Base-by-base conservation (phyloP, 345 rosid species). In the Gynandropsis gynandra region DNA sequence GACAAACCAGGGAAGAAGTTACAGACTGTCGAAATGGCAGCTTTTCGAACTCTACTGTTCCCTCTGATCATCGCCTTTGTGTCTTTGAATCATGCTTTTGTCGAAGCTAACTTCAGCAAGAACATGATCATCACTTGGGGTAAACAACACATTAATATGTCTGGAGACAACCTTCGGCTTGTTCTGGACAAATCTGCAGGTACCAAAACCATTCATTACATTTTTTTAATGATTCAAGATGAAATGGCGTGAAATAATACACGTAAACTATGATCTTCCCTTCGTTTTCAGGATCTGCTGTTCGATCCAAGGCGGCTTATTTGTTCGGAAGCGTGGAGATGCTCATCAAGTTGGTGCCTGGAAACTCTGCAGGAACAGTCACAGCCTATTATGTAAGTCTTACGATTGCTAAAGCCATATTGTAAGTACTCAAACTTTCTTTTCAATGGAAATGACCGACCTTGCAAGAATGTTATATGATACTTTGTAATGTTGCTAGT, bases 301-400 rank as follows among this genome's bases (percentile, higher is more conserved):
- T 77, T 67, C 67, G 62, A 63, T 71, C 87, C 27, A 83, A 81
- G 62, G 61, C 61, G 54, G 47, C 79, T 20, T 83, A 80, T 58
- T 71, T 87, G 69, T 80, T 76, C 53, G 84, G 96, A 67, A 83
- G 80, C 59, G 63, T 80, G n/a, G 76, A 87, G 50, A 80, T 84
- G 90, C 66, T 78, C 34, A 81, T 87, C 74, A 84, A 87, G 72
- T 73, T 80, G 65, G 85, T 81, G 16, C 85, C 94, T 5, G 80
- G 87, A n/a, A 70, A 83, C 62, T 80, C 96, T 42, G 96, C 96
- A 1, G 89, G 96, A 65, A 87, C 85, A 13, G 83, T 84, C 54
- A 68, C 79, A 15, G 80, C 89, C 43, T 80, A 79, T 59, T 78
- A 81, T 19, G 89, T 80, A 72, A 72, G 71, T 38, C 16, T 13